Base-by-base conservation (phyloP, 768 basidiomycete species). In the Rhizopogon salebrosus region DNA sequence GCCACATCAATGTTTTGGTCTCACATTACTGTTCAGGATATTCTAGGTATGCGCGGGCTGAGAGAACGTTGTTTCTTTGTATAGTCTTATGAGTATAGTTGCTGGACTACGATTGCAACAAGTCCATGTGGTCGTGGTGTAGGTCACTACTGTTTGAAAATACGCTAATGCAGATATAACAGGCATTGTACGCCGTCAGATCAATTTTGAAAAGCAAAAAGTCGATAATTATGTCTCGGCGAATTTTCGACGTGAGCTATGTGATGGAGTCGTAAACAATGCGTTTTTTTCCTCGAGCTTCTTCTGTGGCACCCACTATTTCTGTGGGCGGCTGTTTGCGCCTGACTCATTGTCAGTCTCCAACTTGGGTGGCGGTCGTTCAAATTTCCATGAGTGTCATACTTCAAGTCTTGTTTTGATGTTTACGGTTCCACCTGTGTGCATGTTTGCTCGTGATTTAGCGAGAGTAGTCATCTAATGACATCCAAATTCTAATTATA, bases 11-110 rank as follows among this genome's bases (percentile, higher is more conserved):
- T 14, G 13, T 40, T 35, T 34, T 39, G 50, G 10, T 35, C 29
- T 40, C 49, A 27, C 51, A 48, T 36, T 52, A 36, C 29, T 38
- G 18, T 40, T 8, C 66, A 92, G 89, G 87, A 89, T 58, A 62
- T 83, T 49, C 70, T 92, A 57, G 89, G 89, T 49, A 85, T 91
- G 80, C 81, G 89, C 40, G 89, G 84, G 45, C 66, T 91, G 58
- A 90, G 87, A 61, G 89, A 92, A 53, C 77, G 87, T 38, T 91
- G 89, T 64, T 91, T 87, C 72, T 90, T 82, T 68, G 73, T 92
- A 54, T 90, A 72, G 64, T 34, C 24, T 53, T 31, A 16, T 26
- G n/a, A 14, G n/a, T n/a, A n/a, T n/a, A n/a, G n/a, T n/a, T n/a
- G n/a, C n/a, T n/a, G n/a, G n/a, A n/a, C n/a, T n/a, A n/a, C n/a